Conservation (phyloP, 176 grass and related monocot genomes). For the Phoenix dactylifera region DNA sequence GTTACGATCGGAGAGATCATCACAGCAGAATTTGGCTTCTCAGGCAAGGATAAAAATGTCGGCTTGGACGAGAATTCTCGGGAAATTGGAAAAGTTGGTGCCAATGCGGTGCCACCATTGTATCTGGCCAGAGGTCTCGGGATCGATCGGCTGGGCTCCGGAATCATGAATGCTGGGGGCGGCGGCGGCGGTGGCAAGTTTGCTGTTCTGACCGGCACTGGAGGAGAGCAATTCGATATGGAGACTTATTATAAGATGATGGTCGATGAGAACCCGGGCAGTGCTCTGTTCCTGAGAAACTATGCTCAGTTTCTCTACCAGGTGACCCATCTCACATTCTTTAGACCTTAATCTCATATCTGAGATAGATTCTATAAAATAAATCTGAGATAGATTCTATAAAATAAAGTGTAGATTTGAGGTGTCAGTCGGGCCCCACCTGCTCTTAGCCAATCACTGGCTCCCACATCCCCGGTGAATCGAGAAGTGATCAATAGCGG, state of each 20-base stretch:
- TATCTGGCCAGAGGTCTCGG: constrained; percentile 81
- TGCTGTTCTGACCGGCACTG: constrained; percentile 25
- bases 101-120: constrained; percentile 28
- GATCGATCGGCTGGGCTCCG: constrained; percentile 53
- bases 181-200: constrained; percentile 7
- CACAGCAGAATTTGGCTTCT: no score
- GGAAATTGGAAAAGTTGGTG: background rate
- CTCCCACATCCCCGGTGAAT: no score
- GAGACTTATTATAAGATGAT: constrained; percentile 79
- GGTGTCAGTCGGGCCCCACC: no score
- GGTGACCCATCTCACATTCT: constrained; percentile 18
- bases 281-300: constrained; percentile 74
- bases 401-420: no score
- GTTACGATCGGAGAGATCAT: no score
- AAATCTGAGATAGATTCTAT: no score
- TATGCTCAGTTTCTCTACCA: constrained; percentile 74
- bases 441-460: no score
- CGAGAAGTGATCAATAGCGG: no score
- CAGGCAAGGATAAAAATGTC: background rate
- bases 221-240: constrained; percentile 44
- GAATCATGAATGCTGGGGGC: constrained; percentile 12
- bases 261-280: constrained; percentile 69
- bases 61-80: background rate
- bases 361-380: no score
- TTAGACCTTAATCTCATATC: background rate